phyloP scores from a whole-genome alignment of 176 grass and related monocot species.

The Carex parvula region DNA sequence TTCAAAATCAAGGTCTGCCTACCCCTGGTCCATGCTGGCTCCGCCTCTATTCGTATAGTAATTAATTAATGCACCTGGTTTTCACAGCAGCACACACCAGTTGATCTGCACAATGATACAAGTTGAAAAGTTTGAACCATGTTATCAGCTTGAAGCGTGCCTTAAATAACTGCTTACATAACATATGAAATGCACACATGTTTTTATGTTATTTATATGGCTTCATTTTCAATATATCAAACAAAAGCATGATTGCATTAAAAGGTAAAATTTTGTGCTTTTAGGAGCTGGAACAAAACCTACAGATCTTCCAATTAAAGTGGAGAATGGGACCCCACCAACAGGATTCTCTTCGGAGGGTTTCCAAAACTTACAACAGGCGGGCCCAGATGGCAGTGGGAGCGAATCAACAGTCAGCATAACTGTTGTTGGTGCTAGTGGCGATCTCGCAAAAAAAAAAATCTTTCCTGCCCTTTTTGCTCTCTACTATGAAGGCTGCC shows the following conservation, averaged over 20 bases:
- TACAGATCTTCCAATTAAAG: conserved; percentile 23
- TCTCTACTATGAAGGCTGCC: conserved; percentile 91
- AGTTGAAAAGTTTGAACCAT: background rate
- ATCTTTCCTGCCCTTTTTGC: conserved; percentile 97
- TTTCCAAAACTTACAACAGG: conserved; percentile 34
- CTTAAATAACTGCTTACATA: background rate
- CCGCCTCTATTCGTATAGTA: too few species aligned
- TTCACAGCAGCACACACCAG: background rate
- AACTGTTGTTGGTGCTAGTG: conserved; percentile 85
- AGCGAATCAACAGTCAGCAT: conserved; percentile 70
- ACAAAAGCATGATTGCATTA: background rate
- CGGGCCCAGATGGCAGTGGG: background rate
- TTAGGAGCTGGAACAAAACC: conserved; percentile 17
- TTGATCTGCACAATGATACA: background rate
- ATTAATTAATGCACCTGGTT: background rate
- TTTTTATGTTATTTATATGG: background rate
- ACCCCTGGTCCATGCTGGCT: too few species aligned
- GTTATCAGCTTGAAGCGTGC: background rate
- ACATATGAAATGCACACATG: background rate
- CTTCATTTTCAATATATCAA: background rate
- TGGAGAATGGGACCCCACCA: conserved; percentile 41
- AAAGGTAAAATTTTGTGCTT: background rate
- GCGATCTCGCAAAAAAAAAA: conserved; percentile 99
- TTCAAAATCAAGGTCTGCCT: too few species aligned
- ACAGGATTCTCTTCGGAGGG: conserved; percentile 41